Percentiles rank a stretch among this genome's conserved stretches.
Evolutionary conservation across 2,329 filamentous ascomycete species (phyloP).

Genomic region (Akanthomyces dipterigenus): DNA sequence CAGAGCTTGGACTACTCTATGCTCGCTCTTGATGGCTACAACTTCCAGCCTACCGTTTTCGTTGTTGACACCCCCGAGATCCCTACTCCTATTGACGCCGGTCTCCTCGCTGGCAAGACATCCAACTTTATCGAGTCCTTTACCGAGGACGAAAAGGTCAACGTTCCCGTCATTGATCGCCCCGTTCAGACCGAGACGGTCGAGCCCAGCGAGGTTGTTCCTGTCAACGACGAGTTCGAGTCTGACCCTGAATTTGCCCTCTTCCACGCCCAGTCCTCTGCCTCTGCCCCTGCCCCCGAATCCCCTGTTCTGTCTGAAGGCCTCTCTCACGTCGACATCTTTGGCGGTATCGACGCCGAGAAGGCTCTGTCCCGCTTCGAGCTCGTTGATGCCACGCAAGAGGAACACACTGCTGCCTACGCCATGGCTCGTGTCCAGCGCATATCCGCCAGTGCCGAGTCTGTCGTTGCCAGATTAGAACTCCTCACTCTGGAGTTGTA

Average conservation of each 20-base stretch:
- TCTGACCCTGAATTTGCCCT: slow-evolving; percentile 56
- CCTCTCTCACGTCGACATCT: slow-evolving; percentile 35
- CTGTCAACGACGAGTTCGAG: slow-evolving; percentile 51
- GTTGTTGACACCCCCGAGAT: slow-evolving; percentile 66
- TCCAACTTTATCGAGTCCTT: slow-evolving; percentile 46
- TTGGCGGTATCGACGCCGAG: slow-evolving; percentile 52
- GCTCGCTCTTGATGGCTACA: slow-evolving; percentile 56
- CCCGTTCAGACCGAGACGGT: slow-evolving; percentile 31
- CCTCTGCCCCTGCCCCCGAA: slow-evolving; percentile 19
- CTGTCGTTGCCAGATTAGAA: slow-evolving; percentile 31
- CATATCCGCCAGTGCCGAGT: slow-evolving; percentile 34
- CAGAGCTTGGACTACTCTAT: slow-evolving; percentile 67
- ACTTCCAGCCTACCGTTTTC: slow-evolving; percentile 65
- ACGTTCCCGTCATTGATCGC: slow-evolving; percentile 46
- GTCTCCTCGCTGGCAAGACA: slow-evolving; percentile 64
- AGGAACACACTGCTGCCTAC: slow-evolving; percentile 36
- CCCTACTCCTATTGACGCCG: slow-evolving; percentile 52
- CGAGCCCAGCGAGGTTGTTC: slow-evolving; percentile 20
- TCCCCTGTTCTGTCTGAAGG: slow-evolving; percentile 36
- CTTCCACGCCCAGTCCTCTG: slow-evolving; percentile 40
- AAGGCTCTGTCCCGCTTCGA: slow-evolving; percentile 59
- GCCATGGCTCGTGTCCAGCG: slow-evolving; percentile 45
- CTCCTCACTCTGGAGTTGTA: slow-evolving; percentile 30
- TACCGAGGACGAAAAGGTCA: slow-evolving; percentile 47
- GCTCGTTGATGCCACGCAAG: slow-evolving; percentile 53